A percentile compares a stretch with the other conserved stretches of the same genome.
Conservation (phyloP, 2,329 filamentous ascomycete species). For the Sclerotinia minor region DNA sequence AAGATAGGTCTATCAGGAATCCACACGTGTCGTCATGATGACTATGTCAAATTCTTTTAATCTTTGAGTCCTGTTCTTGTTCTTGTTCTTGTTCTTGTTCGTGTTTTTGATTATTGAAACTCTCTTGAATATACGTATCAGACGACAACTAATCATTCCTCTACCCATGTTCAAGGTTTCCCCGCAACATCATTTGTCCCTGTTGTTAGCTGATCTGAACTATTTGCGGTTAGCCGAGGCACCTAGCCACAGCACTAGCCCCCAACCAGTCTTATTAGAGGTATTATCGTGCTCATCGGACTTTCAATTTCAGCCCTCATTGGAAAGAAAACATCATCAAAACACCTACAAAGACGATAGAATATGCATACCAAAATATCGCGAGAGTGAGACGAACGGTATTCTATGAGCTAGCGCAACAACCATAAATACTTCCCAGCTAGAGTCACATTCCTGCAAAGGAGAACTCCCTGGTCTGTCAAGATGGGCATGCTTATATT, state of each 20-base stretch:
- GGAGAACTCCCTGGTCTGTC: not conserved
- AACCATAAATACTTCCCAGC: not conserved
- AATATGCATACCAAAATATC: not conserved
- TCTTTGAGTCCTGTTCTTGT: no score
- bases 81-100: no score
- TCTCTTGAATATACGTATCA: no score
- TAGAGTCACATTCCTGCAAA: not conserved
- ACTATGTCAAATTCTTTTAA: no score
- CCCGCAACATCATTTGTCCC: not conserved
- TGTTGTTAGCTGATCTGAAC: no score
- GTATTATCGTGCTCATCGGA: not conserved
- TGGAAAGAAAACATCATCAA: not conserved
- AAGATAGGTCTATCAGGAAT: no score
- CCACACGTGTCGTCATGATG: no score
- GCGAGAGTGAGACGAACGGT: not conserved
- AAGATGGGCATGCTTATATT: constrained; percentile 62
- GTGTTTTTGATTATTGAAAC: no score
- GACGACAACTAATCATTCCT: no score
- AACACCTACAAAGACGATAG: not conserved
- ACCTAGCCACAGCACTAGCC: constrained; percentile 15
- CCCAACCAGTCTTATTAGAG: not conserved
- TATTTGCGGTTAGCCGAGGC: not conserved
- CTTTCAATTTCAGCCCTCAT: not conserved
- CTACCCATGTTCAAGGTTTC: not conserved
- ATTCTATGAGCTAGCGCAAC: not conserved